These are phyloP conservation scores for Dalbergia cochinchinensis DNA, from an alignment of 306 rosid genomes.

Conservation along the genomic window DNA sequence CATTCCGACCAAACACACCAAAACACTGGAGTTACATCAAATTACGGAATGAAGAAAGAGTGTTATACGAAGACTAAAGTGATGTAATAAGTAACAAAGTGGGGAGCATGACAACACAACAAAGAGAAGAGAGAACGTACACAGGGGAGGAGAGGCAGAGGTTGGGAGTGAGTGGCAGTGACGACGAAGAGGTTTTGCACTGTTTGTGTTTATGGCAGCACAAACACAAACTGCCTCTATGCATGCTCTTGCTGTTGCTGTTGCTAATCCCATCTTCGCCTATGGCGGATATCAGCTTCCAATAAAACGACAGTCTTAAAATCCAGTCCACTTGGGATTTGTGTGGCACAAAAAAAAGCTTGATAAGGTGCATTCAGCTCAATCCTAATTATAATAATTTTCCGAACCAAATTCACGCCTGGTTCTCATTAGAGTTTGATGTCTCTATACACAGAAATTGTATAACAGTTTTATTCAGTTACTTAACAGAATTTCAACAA, in stretches of 20 bases:
- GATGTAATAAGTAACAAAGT: background rate
- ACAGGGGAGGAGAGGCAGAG: constrained; percentile 35
- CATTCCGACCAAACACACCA: too few relatives aligned
- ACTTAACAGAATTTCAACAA: too few relatives aligned
- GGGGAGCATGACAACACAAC: background rate
- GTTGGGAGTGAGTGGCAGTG: constrained; percentile 37
- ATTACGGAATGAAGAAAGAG: too few relatives aligned
- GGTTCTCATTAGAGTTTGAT: too few relatives aligned
- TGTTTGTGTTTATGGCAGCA: constrained; percentile 13
- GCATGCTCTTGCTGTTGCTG: constrained; percentile 19
- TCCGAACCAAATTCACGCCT: too few relatives aligned
- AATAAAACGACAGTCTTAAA: constrained; percentile 6
- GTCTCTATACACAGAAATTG: too few relatives aligned
- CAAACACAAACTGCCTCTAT: constrained; percentile 30
- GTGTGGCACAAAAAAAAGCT: too few relatives aligned
- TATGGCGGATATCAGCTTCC: background rate
- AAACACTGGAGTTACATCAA: too few relatives aligned
- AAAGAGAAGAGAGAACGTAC: constrained; percentile 41
- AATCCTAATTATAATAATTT: too few relatives aligned
- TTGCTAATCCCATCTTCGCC: constrained; percentile 40
- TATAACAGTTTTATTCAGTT: too few relatives aligned
- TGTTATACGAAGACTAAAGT: too few relatives aligned
- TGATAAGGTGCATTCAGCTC: too few relatives aligned
- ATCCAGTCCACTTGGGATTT: background rate
- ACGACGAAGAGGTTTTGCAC: constrained; percentile 17